Conservation (phyloP, 495 filamentous ascomycete species). For the Daldinia grandis region DNA sequence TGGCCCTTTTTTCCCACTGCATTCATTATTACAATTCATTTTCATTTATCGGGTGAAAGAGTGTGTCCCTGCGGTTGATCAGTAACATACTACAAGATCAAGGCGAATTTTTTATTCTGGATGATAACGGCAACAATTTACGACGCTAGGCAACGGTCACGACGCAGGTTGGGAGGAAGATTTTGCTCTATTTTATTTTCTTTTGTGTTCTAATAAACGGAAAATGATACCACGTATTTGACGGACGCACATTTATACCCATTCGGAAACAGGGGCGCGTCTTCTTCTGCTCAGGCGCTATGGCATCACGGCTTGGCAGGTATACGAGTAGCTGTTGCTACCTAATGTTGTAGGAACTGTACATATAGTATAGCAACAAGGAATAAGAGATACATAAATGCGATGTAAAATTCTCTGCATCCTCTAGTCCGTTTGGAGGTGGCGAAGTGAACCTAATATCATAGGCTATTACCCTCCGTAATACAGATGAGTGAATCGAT, state of each 20-base stretch:
- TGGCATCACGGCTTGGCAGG: constrained; percentile 9
- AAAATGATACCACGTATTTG: constrained; percentile 42
- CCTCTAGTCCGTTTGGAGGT: neutral
- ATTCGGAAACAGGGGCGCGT: constrained; percentile 20
- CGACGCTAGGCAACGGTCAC: constrained; percentile 36
- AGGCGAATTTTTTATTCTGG: constrained; percentile 28
- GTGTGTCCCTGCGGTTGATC: neutral
- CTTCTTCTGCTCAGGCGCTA: constrained; percentile 10
- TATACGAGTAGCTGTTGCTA: constrained; percentile 14
- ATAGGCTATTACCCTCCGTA: too few relatives aligned
- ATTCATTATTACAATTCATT: constrained; percentile 25
- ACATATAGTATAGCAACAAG: constrained; percentile 31
- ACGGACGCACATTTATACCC: constrained; percentile 38
- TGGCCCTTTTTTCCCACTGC: neutral
- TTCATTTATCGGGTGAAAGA: constrained; percentile 9
- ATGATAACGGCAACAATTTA: constrained; percentile 39
- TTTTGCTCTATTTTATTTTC: constrained; percentile 2
- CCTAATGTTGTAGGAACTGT: constrained; percentile 13
- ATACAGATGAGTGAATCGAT: too few relatives aligned
- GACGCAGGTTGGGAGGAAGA: constrained; percentile 11
- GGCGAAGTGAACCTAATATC: neutral
- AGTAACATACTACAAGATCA: neutral
- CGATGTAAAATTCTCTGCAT: neutral
- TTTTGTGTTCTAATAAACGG: constrained; percentile 12
- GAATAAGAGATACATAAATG: constrained; percentile 18